Base-by-base conservation (phyloP, 805 yeast genomes). In the Saturnispora quitensis region DNA sequence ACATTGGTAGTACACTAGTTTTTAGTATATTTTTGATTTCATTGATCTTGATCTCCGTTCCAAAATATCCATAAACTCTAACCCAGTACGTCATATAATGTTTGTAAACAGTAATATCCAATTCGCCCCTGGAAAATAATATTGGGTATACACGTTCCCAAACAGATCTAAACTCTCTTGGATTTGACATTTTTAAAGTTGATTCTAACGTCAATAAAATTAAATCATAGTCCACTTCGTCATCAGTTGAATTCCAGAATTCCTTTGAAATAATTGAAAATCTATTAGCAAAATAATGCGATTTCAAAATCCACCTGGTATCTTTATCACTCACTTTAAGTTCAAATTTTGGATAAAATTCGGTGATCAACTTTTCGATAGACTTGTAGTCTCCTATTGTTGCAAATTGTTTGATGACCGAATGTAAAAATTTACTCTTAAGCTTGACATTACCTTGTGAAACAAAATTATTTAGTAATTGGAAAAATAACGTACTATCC, bases 401-500 rank as follows among this genome's bases (percentile, higher is more conserved):
- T 1, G 65, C 53, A 35, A 64, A 52, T 12, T 55, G 53, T 3
- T 50, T 45, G 17, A 65, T 40, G 7, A 62, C 59, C 20, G 49
- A 33, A 18, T 34, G 36, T 33, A 50, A 27, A n/a, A 64, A 57
- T 7, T 55, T 48, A 0, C 25, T 33, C 34, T 54, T 53, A 1
- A 51, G 33, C 27, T 53, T 45, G 7, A 55, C 42, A 17, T 25
- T 34, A 8, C 48, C 25, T 24, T 55, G 47, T 3, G 28, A 24
- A 8, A 47, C 28, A 6, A 69, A 51, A 50, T 67, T 69, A 31
- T 64, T 62, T 10, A 68, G 60, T 34, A 68, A 64, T 47, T 62
- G 56, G 53, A 53, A 67, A 56, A 50, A 75, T 64, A 68, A 64
- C 4, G 60, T 58, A 8, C 69, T 48, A 48, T 77, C 73, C 31